These are phyloP conservation scores for Blastobotrys attinorum DNA, from an alignment of 805 yeast species.

Conservation along the genomic window DNA sequence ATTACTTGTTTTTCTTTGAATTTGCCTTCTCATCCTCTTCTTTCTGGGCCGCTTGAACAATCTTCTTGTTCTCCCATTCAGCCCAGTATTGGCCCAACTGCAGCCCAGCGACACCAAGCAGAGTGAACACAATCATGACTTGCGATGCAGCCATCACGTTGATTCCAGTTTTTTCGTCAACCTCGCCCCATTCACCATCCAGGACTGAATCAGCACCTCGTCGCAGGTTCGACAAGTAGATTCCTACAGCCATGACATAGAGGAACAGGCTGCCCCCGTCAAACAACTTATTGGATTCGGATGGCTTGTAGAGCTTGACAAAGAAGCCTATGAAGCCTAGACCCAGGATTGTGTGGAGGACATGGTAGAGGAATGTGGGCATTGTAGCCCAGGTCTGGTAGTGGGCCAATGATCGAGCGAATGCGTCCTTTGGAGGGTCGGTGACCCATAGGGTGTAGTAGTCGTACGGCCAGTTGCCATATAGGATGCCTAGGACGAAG, in stretches of 20 bases:
- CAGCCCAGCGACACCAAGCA: constrained; percentile 72
- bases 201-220: constrained; percentile 67
- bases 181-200: constrained; percentile 88
- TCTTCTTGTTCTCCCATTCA: constrained; percentile 40
- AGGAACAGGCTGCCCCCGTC: constrained; percentile 84
- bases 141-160: constrained; percentile 89
- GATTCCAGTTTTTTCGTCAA: constrained; percentile 74
- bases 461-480: constrained; percentile 77
- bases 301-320: constrained; percentile 79
- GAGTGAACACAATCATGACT: constrained; percentile 60
- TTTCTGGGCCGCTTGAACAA: constrained; percentile 12
- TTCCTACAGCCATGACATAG: constrained; percentile 61
- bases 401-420: constrained; percentile 58
- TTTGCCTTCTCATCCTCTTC: constrained; percentile 15
- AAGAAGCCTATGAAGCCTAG: constrained; percentile 67
- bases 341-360: constrained; percentile 51
- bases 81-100: constrained; percentile 91
- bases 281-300: constrained; percentile 73
- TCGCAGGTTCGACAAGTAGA: constrained; percentile 80
- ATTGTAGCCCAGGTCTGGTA: constrained; percentile 66
- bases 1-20: constrained; percentile 13
- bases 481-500: constrained; percentile 73
- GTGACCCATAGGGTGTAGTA: constrained; percentile 61
- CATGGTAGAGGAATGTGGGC: constrained; percentile 51
- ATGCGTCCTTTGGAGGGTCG: constrained; percentile 43